Evolutionary conservation across 257 asterid species (phyloP).

Genomic region (Nicotiana benthamiana): DNA sequence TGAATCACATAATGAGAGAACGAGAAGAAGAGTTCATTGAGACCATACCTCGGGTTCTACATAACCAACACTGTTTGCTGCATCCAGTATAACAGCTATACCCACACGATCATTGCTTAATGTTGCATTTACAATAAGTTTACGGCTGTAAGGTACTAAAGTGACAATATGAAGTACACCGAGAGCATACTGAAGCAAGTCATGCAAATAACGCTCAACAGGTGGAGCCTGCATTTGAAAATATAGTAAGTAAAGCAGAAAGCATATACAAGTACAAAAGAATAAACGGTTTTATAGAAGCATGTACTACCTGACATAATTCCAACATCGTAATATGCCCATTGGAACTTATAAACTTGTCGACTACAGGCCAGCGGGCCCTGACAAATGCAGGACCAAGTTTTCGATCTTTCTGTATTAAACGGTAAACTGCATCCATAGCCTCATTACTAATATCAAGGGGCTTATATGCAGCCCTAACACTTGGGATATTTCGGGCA

Average conservation of each 20-base stretch:
- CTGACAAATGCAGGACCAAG: constrained; percentile 83
- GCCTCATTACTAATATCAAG: constrained; percentile 94
- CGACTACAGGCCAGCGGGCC: constrained; percentile 87
- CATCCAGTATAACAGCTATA: constrained; percentile 91
- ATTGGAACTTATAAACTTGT: constrained; percentile 61
- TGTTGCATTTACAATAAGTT: constrained; percentile 71
- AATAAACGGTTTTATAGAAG: constrained; percentile 2
- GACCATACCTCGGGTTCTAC: constrained; percentile 87
- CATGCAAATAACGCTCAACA: constrained; percentile 94
- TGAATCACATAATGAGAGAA: not conserved
- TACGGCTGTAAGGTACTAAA: constrained; percentile 78
- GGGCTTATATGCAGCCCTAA: constrained; percentile 79
- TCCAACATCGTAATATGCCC: constrained; percentile 96
- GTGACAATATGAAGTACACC: constrained; percentile 89
- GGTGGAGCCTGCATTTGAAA: constrained; percentile 74
- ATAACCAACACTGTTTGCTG: constrained; percentile 89
- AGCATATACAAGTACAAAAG: not conserved
- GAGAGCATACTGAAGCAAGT: constrained; percentile 88
- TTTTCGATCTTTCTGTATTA: constrained; percentile 82
- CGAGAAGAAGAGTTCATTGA: not conserved
- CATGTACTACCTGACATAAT: constrained; percentile 72
- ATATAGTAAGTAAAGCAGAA: constrained; percentile 4
- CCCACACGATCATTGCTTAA: constrained; percentile 93
- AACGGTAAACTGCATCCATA: constrained; percentile 82
- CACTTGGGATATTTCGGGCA: constrained; percentile 58